Percentiles rank a stretch among this genome's conserved stretches.
Evolutionary conservation across 805 yeast species (phyloP).

Genomic region (Ogataea naganishii): DNA sequence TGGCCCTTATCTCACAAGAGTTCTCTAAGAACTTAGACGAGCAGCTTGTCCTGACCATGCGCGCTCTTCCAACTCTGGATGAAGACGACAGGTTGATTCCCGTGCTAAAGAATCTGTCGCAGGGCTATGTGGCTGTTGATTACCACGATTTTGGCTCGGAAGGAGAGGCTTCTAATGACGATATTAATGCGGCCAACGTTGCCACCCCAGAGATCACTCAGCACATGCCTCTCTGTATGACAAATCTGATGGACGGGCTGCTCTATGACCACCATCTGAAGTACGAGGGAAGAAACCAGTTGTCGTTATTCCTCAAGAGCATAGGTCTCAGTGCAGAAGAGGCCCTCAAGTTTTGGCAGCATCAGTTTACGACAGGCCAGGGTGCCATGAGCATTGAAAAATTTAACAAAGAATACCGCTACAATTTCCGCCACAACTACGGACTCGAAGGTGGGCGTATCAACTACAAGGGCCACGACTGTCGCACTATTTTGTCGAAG

Average conservation of each 20-base stretch:
- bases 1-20: slow-evolving; percentile 61
- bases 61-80: slow-evolving; percentile 73
- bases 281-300: slow-evolving; percentile 78
- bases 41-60: slow-evolving; percentile 60
- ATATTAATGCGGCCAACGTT: slow-evolving; percentile 55
- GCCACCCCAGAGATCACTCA: slow-evolving; percentile 42
- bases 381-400: slow-evolving; percentile 55
- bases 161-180: slow-evolving; percentile 24
- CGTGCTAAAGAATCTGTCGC: slow-evolving; percentile 67
- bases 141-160: slow-evolving; percentile 18
- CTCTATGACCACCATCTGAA: slow-evolving; percentile 61
- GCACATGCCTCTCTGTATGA: slow-evolving; percentile 80
- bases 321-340: slow-evolving; percentile 85
- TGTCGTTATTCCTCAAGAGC: slow-evolving; percentile 78
- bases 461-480: slow-evolving; percentile 80
- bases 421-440: slow-evolving; percentile 81
- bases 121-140: slow-evolving; percentile 56
- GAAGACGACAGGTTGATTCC: slow-evolving; percentile 90
- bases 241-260: slow-evolving; percentile 55
- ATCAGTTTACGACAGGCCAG: slow-evolving; percentile 49
- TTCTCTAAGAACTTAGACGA: slow-evolving; percentile 44
- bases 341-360: slow-evolving; percentile 77
- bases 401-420: slow-evolving; percentile 81
- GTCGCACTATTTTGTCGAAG: slow-evolving; percentile 64
- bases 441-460: slow-evolving; percentile 88